These are phyloP conservation scores for Poronia punctata DNA, from an alignment of 495 filamentous ascomycete species.

Conservation along the genomic window DNA sequence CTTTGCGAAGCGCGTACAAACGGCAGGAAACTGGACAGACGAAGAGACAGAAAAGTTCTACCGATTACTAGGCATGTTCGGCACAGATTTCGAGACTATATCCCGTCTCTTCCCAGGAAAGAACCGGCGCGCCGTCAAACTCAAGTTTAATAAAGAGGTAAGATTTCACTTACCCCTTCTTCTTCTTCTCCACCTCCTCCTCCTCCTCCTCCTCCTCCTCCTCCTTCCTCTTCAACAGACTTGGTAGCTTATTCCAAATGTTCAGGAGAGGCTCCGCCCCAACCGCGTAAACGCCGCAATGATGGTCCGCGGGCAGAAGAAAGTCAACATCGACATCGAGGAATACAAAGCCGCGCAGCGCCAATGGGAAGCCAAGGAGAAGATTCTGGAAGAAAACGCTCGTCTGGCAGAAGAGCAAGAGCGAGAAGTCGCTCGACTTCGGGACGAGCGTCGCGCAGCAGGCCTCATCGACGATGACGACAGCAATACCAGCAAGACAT, in stretches of 20 bases:
- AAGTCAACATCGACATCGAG: constrained; percentile 54
- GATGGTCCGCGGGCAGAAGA: constrained; percentile 43
- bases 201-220: too few relatives aligned
- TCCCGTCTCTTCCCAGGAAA: constrained; percentile 71
- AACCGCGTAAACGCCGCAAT: constrained; percentile 62
- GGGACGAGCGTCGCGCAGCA: constrained; percentile 29
- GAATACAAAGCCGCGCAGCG: constrained; percentile 60
- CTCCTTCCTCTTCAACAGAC: neutral
- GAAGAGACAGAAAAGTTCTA: constrained; percentile 81
- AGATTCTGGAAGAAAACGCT: constrained; percentile 66
- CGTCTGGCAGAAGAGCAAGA: constrained; percentile 59
- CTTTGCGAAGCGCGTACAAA: constrained; percentile 61
- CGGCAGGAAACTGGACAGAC: constrained; percentile 65
- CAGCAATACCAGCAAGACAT: constrained; percentile 18
- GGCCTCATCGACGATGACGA: constrained; percentile 30
- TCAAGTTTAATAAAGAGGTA: constrained; percentile 80
- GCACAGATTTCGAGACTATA: constrained; percentile 89
- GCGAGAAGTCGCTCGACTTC: constrained; percentile 42
- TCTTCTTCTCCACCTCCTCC: too few relatives aligned
- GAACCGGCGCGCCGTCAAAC: constrained; percentile 72
- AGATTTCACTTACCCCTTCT: too few relatives aligned
- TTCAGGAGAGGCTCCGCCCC: constrained; percentile 61
- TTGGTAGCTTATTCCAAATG: neutral
- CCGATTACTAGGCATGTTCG: constrained; percentile 74
- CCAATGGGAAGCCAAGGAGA: constrained; percentile 47